Conservation (phyloP, 2,329 filamentous ascomycete genomes). For the Davidsoniella australis region DNA sequence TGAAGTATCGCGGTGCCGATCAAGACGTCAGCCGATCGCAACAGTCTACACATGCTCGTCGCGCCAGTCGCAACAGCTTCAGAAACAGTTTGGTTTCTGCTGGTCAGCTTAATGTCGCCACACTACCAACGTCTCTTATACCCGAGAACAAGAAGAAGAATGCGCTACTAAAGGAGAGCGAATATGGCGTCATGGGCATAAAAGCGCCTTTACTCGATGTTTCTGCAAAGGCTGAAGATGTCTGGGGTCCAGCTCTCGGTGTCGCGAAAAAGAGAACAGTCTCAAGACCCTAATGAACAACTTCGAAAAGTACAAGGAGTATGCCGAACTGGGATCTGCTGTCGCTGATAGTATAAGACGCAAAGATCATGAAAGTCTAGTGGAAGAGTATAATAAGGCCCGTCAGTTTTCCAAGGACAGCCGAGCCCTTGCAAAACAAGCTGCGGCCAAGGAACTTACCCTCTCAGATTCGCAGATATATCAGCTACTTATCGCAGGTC, state of each 20-base stretch:
- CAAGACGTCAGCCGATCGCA: slow-evolving; percentile 44
- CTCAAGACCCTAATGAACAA: slow-evolving; percentile 61
- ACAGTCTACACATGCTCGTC: slow-evolving; percentile 30
- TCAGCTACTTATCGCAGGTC: slow-evolving; percentile 69
- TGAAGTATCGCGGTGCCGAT: slow-evolving; percentile 57
- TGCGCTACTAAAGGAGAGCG: slow-evolving; percentile 78
- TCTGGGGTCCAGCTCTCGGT: slow-evolving; percentile 88
- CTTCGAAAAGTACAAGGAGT: slow-evolving; percentile 62
- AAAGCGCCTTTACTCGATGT: slow-evolving; percentile 77
- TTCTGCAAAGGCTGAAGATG: slow-evolving; percentile 84
- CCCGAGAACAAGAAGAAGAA: slow-evolving; percentile 61
- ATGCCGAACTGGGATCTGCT: slow-evolving; percentile 63
- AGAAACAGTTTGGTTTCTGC: slow-evolving; percentile 18
- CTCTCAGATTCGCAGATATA: slow-evolving; percentile 68
- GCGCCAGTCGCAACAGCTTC: slow-evolving; percentile 12
- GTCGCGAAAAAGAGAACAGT: slow-evolving; percentile 76
- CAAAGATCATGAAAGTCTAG: slow-evolving; percentile 73
- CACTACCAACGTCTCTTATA: slow-evolving; percentile 17
- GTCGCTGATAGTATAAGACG: slow-evolving; percentile 76
- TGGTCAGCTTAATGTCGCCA: slow-evolving; percentile 19
- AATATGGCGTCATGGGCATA: slow-evolving; percentile 77
- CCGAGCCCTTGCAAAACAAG: slow-evolving; percentile 43
- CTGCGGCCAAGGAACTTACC: slow-evolving; percentile 28
- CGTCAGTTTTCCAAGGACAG: slow-evolving; percentile 67
- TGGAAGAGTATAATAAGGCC: slow-evolving; percentile 77